These are phyloP conservation scores for Cladosporium sp. DNA, from an alignment of 2,329 filamentous ascomycete species.

Conservation along the genomic window DNA sequence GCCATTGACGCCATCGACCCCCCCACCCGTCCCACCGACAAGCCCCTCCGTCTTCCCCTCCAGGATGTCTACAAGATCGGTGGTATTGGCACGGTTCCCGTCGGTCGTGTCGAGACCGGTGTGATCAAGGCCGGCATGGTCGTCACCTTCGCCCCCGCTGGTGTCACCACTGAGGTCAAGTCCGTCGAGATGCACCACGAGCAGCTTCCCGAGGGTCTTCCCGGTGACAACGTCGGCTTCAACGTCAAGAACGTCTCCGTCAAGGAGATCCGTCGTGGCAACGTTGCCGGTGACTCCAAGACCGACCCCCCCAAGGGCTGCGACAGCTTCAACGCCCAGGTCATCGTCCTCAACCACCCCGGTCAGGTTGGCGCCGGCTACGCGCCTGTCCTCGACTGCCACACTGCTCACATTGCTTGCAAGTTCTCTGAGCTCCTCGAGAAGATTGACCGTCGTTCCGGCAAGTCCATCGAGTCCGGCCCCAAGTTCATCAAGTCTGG, in stretches of 20 bases:
- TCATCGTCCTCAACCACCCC: slow-evolving; percentile 99
- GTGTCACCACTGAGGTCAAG: slow-evolving; percentile 99
- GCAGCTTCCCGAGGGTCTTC: slow-evolving; percentile 91
- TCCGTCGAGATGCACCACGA: slow-evolving; percentile 99
- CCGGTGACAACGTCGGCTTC: slow-evolving; percentile 99
- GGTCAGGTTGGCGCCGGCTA: slow-evolving; percentile 99
- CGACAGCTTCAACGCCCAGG: slow-evolving; percentile 98
- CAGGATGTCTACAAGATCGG: slow-evolving; percentile 99
- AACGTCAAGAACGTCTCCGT: slow-evolving; percentile 99
- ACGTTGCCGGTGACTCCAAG: slow-evolving; percentile 99
- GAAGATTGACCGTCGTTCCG: slow-evolving; percentile 99
- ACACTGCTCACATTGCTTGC: slow-evolving; percentile 99
- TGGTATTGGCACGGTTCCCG: slow-evolving; percentile 99
- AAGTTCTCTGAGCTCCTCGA: slow-evolving; percentile 99
- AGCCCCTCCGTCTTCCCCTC: slow-evolving; percentile 99
- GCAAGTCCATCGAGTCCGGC: slow-evolving; percentile 86
- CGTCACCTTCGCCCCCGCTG: slow-evolving; percentile 97
- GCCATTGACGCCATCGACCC: slow-evolving; percentile 96
- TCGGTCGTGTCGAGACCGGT: slow-evolving; percentile 99
- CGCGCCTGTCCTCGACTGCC: slow-evolving; percentile 98
- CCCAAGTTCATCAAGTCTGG: slow-evolving; percentile 99
- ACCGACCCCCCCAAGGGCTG: slow-evolving; percentile 90
- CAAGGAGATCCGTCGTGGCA: slow-evolving; percentile 99
- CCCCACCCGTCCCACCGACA: slow-evolving; percentile 91
- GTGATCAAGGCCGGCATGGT: slow-evolving; percentile 83